A percentile compares a stretch with the other conserved stretches of the same genome.
Conservation (phyloP, 495 filamentous ascomycete species). For the Lentithecium fluviatile region DNA sequence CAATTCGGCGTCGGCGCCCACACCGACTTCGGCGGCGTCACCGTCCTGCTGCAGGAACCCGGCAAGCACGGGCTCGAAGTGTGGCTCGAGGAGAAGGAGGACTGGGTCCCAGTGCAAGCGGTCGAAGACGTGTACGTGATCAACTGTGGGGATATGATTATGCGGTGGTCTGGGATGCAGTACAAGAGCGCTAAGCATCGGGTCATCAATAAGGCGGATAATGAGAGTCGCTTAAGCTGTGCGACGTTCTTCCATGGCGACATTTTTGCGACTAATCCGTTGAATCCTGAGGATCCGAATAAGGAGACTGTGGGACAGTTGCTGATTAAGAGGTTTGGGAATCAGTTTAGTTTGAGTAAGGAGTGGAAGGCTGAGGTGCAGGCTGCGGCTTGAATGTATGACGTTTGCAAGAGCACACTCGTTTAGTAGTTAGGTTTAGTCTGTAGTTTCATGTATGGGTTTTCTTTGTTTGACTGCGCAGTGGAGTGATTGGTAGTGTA, state of each 20-base stretch:
- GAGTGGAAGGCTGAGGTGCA: slow-evolving; percentile 3
- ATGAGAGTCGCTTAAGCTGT: slow-evolving; percentile 40
- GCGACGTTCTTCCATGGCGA: slow-evolving; percentile 42
- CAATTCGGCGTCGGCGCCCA: slow-evolving; percentile 48
- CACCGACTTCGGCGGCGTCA: slow-evolving; percentile 47
- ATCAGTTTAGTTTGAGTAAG: not conserved
- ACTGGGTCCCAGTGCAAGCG: slow-evolving; percentile 45
- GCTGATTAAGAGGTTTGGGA: slow-evolving; percentile 3
- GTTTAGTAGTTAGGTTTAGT: no score
- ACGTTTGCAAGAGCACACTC: no score
- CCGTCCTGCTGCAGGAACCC: slow-evolving; percentile 48
- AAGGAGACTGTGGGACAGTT: slow-evolving; percentile 38
- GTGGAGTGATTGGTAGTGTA: no score
- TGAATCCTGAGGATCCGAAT: slow-evolving; percentile 30
- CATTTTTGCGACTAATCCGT: slow-evolving; percentile 38
- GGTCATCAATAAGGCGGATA: slow-evolving; percentile 42
- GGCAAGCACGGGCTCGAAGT: slow-evolving; percentile 49
- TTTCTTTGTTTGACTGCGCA: no score
- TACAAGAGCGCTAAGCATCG: slow-evolving; percentile 46
- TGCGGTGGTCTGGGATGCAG: slow-evolving; percentile 41
- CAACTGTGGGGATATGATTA: slow-evolving; percentile 49
- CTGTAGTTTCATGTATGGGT: no score
- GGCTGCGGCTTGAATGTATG: no score
- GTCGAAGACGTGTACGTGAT: slow-evolving; percentile 47
- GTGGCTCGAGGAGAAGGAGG: slow-evolving; percentile 41